Base-by-base conservation (phyloP, 2,329 filamentous ascomycete species). In the Pestalotiopsis sp. region DNA sequence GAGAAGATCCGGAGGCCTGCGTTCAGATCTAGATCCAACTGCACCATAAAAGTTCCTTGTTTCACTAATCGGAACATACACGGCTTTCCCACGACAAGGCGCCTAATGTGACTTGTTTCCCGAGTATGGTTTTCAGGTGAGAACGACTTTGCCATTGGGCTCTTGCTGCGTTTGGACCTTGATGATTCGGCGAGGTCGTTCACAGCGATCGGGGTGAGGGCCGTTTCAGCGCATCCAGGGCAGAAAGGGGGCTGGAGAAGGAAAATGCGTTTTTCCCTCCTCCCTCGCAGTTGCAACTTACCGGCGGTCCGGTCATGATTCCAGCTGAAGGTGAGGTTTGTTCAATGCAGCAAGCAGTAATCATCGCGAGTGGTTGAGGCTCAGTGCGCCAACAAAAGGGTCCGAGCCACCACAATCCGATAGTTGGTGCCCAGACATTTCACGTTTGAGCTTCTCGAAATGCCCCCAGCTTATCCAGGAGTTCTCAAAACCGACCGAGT, bases 361-460 rank as follows among this genome's bases (percentile, higher is more conserved):
- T 65, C 17, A 39, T 66, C n/a, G 64, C 6, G 39, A 12, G 25
- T 52, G 52, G 56, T 49, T 52, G 65, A 61, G 31, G 56, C 65
- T 67, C 65, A 25, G 52, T 67, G 65, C 64, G 64, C 41, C 27
- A 17, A 45, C 31, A 52, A 45, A n/a, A 52, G 31, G 65, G 65
- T 67, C 65, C 65, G 65, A 67, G 65, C 52, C 65, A 52, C 52
- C 27, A 13, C 25, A n/a, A 56, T 39, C 64, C 49, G 9, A 66
- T 58, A n/a, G 64, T 57, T 36, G 64, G 31, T 67, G 12, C 61
- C 45, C 58, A 62, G 59, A 67, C 66, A 56, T 27, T 25, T 52
- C n/a, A 39, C 66, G 66, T 67, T 67, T 67, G 57, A 63, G 57
- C 20, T 59, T 62, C 39, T 36, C 41, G 12, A 23, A 39, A 52